Base-by-base conservation (phyloP, 352 stramenopile genomes). In the Pythium plurisporium region DNA sequence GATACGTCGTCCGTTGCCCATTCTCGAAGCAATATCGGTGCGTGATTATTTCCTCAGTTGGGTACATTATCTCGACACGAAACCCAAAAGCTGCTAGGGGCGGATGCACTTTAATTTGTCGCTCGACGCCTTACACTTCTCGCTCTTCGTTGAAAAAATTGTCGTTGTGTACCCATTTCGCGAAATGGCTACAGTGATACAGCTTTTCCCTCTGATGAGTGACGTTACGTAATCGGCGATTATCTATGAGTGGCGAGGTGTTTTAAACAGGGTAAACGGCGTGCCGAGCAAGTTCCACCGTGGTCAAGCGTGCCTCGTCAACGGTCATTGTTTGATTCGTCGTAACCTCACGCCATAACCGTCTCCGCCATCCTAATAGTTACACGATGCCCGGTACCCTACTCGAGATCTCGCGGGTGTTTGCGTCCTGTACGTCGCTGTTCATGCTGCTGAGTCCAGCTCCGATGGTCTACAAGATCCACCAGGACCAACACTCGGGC, bases 391-490 rank as follows among this genome's bases (percentile, higher is more conserved):
- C 50, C 7, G 2, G n/a, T n/a, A n/a, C 27, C 12, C 11, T 54
- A 1, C 29, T 59, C 33, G 25, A 59, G 3, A 22, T 76, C 38
- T 61, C 70, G 34, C 62, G 66, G 34, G 59, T 66, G 10, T 43
- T 79, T 48, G 65, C 67, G 4, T 56, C 71, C 23, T 72, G 61
- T 36, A 67, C 62, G 4, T 62, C 68, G 26, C 48, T 64, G 1
- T 52, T 68, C 30, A 85, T 82, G 70, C 70, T 80, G 50, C 44
- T 76, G 20, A 85, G 74, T 27, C 74, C 72, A 15, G 67, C 66
- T 20, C 62, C 70, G 22, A 55, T 74, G 4, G 67, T 85, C 31
- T 67, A 68, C 26, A 65, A 63, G 0, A 69, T 79, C 47, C 48
- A 68, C 59, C 68, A 79, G 45, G 62, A 70, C 25, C 61, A 65